Base-by-base conservation (phyloP, 495 filamentous ascomycete species). In the Massariosphaeria phaeospora region DNA sequence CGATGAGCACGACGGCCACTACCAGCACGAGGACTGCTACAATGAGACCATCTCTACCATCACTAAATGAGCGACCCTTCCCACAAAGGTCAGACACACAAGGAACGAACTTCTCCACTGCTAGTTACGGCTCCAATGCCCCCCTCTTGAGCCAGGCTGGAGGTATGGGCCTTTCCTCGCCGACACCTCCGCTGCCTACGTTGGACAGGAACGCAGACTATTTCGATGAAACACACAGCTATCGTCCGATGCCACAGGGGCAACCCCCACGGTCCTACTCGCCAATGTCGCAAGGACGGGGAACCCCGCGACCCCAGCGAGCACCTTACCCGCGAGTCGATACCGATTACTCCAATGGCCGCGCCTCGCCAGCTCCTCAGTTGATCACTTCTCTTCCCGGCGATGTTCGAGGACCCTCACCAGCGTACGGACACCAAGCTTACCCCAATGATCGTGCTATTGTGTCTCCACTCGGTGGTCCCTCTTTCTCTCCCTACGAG, bases 61-160 rank as follows among this genome's bases (percentile, higher is more conserved):
- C 71, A 30, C 20, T 79, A 2, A 36, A 20, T 48, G 47, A 61
- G 8, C 47, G 70, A 55, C 73, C 71, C 10, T 31, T 31, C 0
- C 60, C 69, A 49, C 66, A 59, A 4, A 65, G 73, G 42, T 69
- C 67, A 3, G 63, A 66, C n/a, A 80, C 77, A 2, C 67, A 77
- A 52, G 67, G 63, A 1, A 76, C 75, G 3, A 63, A 47, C 5
- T 73, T 64, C 47, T 72, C 73, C 0, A 66, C 68, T 39, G 57
- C 67, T 9, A 78, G 75, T 63, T 79, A 76, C 53, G 79, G 72
- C 4, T 79, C 81, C 12, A 75, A 79, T 42, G 75, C 79, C 11
- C 78, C 84, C 10, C 72, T 88, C 12, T 70, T 86, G 38, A 66
- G 67, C 18, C 71, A 73, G 39, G 80, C 84, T 12, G 80, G 78